Conservation (phyloP, 345 rosid genomes). For the Eucalyptus guilfoylei region DNA sequence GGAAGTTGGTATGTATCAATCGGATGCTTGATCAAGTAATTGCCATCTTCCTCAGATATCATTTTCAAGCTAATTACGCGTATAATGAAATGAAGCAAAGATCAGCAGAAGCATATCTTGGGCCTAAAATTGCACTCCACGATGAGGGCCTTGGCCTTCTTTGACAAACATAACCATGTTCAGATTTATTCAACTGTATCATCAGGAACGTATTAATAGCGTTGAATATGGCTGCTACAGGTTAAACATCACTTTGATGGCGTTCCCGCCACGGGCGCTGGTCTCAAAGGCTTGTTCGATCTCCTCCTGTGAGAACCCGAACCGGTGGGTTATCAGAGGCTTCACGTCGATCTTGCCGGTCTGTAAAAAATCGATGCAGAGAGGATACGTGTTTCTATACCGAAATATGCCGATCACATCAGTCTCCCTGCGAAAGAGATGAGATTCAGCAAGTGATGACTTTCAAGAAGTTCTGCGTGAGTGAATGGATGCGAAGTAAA, state of each 20-base stretch:
- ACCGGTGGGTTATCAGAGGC: slow-evolving; percentile 84
- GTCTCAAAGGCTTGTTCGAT: slow-evolving; percentile 86
- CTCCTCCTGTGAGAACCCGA: slow-evolving; percentile 72
- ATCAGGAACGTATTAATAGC: neutral
- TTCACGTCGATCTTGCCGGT: slow-evolving; percentile 81
- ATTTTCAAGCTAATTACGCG: neutral
- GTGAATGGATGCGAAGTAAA: neutral
- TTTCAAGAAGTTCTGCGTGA: neutral
- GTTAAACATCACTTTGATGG: slow-evolving; percentile 92
- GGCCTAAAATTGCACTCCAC: neutral
- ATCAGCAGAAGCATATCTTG: neutral
- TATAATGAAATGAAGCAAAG: neutral
- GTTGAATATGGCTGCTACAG: slow-evolving; percentile 9
- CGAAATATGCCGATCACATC: slow-evolving; percentile 76
- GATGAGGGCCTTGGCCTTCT: neutral
- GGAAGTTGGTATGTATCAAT: neutral
- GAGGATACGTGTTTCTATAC: slow-evolving; percentile 86
- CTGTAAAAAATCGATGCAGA: slow-evolving; percentile 62
- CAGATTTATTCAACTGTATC: neutral
- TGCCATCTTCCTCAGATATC: neutral
- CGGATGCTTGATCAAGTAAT: neutral
- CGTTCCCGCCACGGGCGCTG: slow-evolving; percentile 72
- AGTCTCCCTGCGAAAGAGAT: slow-evolving; percentile 47
- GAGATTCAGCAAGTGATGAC: neutral
- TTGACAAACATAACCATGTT: neutral